Evolutionary conservation across 78 protist species (phyloP).

Genomic region (Anaeramoeba flamelloides): DNA sequence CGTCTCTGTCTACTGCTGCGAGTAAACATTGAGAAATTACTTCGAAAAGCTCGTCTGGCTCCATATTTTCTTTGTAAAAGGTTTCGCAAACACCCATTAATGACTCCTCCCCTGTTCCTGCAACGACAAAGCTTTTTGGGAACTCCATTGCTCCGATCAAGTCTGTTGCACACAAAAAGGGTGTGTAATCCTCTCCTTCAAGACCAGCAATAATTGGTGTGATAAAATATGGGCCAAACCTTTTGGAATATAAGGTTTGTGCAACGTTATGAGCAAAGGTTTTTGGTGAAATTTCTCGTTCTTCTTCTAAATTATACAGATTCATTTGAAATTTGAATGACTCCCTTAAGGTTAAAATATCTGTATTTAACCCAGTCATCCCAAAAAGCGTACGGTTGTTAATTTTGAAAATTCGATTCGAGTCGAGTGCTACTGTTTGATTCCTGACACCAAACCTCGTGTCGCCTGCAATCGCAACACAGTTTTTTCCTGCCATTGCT

Average conservation of each 20-base stretch:
- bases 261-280: background rate
- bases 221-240: conserved; percentile 6
- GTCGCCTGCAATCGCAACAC: conserved; percentile 10
- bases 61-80: background rate
- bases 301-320: conserved; percentile 12
- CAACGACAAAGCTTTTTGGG: conserved; percentile 10
- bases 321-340: background rate
- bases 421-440: background rate
- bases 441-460: background rate
- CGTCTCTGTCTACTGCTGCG: conserved; percentile 14
- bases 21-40: conserved; percentile 16
- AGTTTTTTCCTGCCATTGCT: conserved; percentile 15
- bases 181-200: background rate
- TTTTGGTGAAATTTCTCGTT: background rate
- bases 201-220: conserved; percentile 11
- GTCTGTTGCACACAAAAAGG: background rate
- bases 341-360: background rate
- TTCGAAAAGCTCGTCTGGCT: background rate
- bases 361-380: conserved; percentile 3
- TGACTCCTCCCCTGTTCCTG: conserved; percentile 11
- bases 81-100: conserved; percentile 10
- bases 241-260: background rate
- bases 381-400: background rate
- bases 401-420: background rate
- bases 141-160: background rate